Conservation (phyloP, 495 filamentous ascomycete genomes). For the Tuber microsphaerosporum region DNA sequence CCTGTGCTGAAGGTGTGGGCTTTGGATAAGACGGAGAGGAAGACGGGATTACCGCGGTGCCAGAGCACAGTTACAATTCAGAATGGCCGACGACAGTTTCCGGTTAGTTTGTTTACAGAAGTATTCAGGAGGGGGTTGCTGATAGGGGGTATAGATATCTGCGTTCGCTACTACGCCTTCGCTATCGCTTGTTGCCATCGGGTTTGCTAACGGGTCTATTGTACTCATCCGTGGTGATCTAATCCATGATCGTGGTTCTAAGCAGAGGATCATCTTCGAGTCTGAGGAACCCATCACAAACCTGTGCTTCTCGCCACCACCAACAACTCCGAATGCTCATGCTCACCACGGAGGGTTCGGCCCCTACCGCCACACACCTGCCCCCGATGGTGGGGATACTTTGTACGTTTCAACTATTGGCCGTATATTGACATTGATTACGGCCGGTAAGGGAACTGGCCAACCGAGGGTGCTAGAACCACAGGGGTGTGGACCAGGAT, state of each 20-base stretch:
- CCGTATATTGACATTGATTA: constrained; percentile 76
- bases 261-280: constrained; percentile 91
- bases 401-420: constrained; percentile 89
- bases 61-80: constrained; percentile 75
- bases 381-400: constrained; percentile 43
- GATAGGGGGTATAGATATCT: constrained; percentile 59
- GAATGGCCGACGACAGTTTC: constrained; percentile 88
- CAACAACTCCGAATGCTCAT: constrained; percentile 21
- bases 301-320: constrained; percentile 40
- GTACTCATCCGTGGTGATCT: constrained; percentile 89
- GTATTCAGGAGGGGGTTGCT: constrained; percentile 11
- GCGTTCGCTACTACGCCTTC: constrained; percentile 66
- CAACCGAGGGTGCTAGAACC: constrained; percentile 85
- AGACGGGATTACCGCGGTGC: constrained; percentile 79
- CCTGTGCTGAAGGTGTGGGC: constrained; percentile 93
- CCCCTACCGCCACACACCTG: constrained; percentile 28
- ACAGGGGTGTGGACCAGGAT: constrained; percentile 77
- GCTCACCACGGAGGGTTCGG: constrained; percentile 26
- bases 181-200: constrained; percentile 85
- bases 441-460: constrained; percentile 78
- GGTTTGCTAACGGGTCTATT: constrained; percentile 92
- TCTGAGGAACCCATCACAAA: constrained; percentile 92
- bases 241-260: constrained; percentile 91
- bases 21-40: constrained; percentile 87
- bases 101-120: constrained; percentile 49